Evolutionary conservation across 352 stramenopile genomes (phyloP), one percentile per base, ranked within the genome.

Genomic region (Pythium monospermum): DNA sequence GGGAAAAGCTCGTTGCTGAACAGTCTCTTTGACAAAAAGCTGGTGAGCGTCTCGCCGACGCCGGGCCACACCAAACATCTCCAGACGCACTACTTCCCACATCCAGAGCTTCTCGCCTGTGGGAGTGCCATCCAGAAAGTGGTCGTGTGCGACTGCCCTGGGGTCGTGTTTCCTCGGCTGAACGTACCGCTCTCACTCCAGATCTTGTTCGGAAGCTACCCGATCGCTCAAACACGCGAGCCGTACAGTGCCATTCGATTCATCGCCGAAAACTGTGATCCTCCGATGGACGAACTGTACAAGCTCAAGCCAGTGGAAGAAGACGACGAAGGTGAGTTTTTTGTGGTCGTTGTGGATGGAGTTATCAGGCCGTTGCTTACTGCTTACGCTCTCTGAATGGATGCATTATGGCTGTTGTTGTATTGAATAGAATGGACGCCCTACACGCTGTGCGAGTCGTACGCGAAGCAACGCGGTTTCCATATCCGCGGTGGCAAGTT

Each of bases 1-100:
- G 82, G 82, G 43, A 98, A 99, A 68, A 95, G 73, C 53, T 97
- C 87, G 22, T 62, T 98, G 21, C 96, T 99, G 65, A 98, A 97
- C 57, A 80, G 62, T 32, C 64, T 94, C 27, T 87, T 90, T 36
- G 73, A 63, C 6, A 71, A 75, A 49, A 94, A 91, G 49, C 71
- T 91, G 28, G 80, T 90, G 32, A 88, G 78, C 40, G 81, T 91
- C 8, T 91, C 83, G 16, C 67, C 80, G 22, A 91, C 81, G 0
- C 80, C 83, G 0, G 83, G 83, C 0, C 80, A 87, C 52, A 94
- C 83, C 0, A 94, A 94, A 59, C 80, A 91, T 56, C 52, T 89
- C 38, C 83, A 94, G 49, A 91, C 81, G 15, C 79, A 91, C 45
- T 88, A 79, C 48, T 85, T 88, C 32, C 69, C 86, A 8, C 69